Evolutionary conservation across 2,329 filamentous ascomycete species (phyloP), one percentile per base, ranked within the genome.

Genomic region (Verticillium klebahnii): DNA sequence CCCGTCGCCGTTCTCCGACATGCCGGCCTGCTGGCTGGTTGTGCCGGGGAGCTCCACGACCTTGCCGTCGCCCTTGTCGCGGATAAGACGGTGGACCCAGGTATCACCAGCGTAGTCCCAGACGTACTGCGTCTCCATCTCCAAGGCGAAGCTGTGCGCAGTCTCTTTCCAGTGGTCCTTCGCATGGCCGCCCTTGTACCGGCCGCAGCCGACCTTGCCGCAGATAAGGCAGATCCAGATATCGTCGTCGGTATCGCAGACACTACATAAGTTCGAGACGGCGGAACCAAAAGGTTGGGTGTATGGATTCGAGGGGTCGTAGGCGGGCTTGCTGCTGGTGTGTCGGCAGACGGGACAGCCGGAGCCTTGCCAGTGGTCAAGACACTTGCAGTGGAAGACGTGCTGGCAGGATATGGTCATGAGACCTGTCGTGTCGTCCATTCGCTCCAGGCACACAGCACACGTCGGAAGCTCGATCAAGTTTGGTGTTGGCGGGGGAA

Each of bases 81-180:
- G 90, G 61, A 99, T 96, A 59, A 98, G 86, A 11, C 95, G 89
- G 75, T 99, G 95, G 57, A 98, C 95, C 82, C 97, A 99, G 71
- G 90, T 91, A 71, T 99, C 95, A 5, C 92, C 93, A 0, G 91
- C 92, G 67, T 99, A 99, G 75, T 99, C 95, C 95, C 95, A 99
- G 1, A 99, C 93, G 69, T 97, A 90, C 73, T 99, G 94, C 0
- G 93, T 96, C 64, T 90, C 88, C 40, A 98, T 86, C 73, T 99
- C 95, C 73, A 99, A 90, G 31, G 93, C 90, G 72, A 97, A 99
- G 65, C 90, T 91, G 74, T 99, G 95, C 4, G 88, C 87, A 3
- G 92, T 96, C 61, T 91, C 85, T 75, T 96, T 93, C 86, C 92
- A 97, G 75, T 97, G 93, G 14, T 91, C 89, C 73, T 96, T 97